Evolutionary conservation across 108 stramenopile genomes (phyloP).

Genomic region (Cylindrotheca fusiformis): DNA sequence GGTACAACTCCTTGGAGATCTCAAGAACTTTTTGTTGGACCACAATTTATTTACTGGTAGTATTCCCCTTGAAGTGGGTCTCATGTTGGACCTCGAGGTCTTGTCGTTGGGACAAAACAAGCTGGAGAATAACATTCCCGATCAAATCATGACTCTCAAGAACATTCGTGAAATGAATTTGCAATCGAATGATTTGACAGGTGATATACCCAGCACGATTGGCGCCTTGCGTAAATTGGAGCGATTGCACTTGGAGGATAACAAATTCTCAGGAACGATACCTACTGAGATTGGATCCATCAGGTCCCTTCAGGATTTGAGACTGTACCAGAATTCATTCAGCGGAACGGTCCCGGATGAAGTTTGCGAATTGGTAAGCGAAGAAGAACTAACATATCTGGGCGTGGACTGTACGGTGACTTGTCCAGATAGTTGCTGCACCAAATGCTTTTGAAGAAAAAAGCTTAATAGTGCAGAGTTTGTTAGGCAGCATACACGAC

Average conservation of each 20-base stretch:
- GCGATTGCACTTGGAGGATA: slow-evolving; percentile 44
- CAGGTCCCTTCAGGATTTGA: slow-evolving; percentile 5
- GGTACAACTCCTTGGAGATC: slow-evolving; percentile 33
- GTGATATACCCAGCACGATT: slow-evolving; percentile 34
- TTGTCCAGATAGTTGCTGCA: slow-evolving; percentile 16
- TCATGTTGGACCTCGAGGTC: slow-evolving; percentile 20
- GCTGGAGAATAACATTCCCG: slow-evolving; percentile 21
- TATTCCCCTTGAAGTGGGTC: slow-evolving; percentile 15
- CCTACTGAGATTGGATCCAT: slow-evolving; percentile 38
- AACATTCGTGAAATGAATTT: slow-evolving; percentile 14
- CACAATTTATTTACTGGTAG: slow-evolving; percentile 21
- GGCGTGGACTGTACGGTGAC: slow-evolving; percentile 15
- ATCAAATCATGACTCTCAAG: slow-evolving; percentile 7
- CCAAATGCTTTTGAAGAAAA: slow-evolving; percentile 19
- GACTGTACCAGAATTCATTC: slow-evolving; percentile 14
- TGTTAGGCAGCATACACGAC: neutral
- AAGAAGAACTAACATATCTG: slow-evolving; percentile 1
- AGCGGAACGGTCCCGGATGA: slow-evolving; percentile 18
- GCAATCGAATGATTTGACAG: slow-evolving; percentile 28
- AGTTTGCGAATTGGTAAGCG: slow-evolving; percentile 7
- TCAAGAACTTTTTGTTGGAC: slow-evolving; percentile 17
- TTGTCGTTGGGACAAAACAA: slow-evolving; percentile 17
- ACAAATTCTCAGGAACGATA: slow-evolving; percentile 51
- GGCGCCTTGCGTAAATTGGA: slow-evolving; percentile 16
- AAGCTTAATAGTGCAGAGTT: neutral